These are phyloP conservation scores for Blastocystis sp. DNA, from an alignment of 352 stramenopile genomes.

Conservation along the genomic window DNA sequence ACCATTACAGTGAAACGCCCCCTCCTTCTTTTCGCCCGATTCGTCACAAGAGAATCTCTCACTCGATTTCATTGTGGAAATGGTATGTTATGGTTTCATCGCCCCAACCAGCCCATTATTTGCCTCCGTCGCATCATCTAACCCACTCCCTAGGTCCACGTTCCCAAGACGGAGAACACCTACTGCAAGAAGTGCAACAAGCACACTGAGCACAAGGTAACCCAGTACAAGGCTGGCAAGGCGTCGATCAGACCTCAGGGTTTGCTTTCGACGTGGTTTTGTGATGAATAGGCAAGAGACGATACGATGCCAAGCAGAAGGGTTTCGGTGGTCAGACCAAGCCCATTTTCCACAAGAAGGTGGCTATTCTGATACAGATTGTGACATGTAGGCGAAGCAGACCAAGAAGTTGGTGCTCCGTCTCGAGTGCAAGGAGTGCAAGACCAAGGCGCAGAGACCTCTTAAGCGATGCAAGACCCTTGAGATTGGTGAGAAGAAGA, in stretches of 20 bases:
- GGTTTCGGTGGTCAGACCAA: conserved; percentile 99
- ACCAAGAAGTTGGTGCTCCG: conserved; percentile 94
- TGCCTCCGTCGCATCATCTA: not conserved
- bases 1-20: too few species aligned
- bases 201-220: conserved; percentile 98
- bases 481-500: conserved; percentile 98
- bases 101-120: too few species aligned
- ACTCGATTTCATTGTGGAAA: conserved; percentile 72
- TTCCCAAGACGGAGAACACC: conserved; percentile 98
- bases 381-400: conserved; percentile 93
- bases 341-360: conserved; percentile 99
- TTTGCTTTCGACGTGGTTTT: conserved; percentile 81
- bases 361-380: conserved; percentile 36
- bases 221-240: conserved; percentile 99
- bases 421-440: conserved; percentile 99
- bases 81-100: conserved; percentile 38
- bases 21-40: not conserved
- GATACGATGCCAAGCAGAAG: conserved; percentile 98
- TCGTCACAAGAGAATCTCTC: conserved; percentile 40
- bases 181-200: conserved; percentile 99
- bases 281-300: conserved; percentile 89
- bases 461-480: conserved; percentile 99
- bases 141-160: conserved; percentile 87
- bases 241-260: conserved; percentile 98
- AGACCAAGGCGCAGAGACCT: conserved; percentile 97